phyloP scores from a whole-genome alignment of 352 stramenopile species.

The Pythium volutum region DNA sequence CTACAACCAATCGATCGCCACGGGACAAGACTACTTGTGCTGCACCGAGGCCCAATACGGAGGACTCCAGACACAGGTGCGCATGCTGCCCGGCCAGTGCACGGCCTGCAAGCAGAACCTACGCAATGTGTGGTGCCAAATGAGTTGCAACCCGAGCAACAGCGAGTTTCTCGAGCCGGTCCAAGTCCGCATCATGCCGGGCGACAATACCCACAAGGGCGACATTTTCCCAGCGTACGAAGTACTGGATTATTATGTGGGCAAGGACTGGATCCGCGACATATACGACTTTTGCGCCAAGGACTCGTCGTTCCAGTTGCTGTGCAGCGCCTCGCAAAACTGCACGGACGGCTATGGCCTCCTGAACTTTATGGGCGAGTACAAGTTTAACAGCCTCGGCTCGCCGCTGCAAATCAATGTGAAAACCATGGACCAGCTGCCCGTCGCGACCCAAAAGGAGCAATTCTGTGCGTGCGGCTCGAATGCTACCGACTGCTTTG shows the following conservation, averaged over 20 bases:
- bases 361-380: conserved; percentile 54
- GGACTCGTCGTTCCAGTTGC: conserved; percentile 44
- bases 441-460: conserved; percentile 31
- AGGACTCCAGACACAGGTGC: conserved; percentile 52
- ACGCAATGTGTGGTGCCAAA: conserved; percentile 79
- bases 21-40: conserved; percentile 57
- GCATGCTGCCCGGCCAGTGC: conserved; percentile 56
- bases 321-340: conserved; percentile 46
- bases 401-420: conserved; percentile 72
- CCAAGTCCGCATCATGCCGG: conserved; percentile 58
- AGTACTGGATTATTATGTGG: conserved; percentile 65
- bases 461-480: conserved; percentile 49
- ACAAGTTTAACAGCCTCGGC: conserved; percentile 63
- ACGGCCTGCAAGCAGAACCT: conserved; percentile 72
- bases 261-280: conserved; percentile 60
- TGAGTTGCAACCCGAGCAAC: conserved; percentile 77
- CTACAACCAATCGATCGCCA: conserved; percentile 58
- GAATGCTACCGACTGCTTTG: conserved; percentile 40
- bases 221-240: conserved; percentile 67
- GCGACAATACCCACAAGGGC: conserved; percentile 40
- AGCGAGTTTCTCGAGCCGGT: conserved; percentile 70
- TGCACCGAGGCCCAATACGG: conserved; percentile 79
- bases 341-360: conserved; percentile 59
- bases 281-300: conserved; percentile 69
- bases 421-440: conserved; percentile 54